These are phyloP conservation scores for Sideroxylon spinosum DNA, from an alignment of 179 eudicot genomes.

Conservation along the genomic window DNA sequence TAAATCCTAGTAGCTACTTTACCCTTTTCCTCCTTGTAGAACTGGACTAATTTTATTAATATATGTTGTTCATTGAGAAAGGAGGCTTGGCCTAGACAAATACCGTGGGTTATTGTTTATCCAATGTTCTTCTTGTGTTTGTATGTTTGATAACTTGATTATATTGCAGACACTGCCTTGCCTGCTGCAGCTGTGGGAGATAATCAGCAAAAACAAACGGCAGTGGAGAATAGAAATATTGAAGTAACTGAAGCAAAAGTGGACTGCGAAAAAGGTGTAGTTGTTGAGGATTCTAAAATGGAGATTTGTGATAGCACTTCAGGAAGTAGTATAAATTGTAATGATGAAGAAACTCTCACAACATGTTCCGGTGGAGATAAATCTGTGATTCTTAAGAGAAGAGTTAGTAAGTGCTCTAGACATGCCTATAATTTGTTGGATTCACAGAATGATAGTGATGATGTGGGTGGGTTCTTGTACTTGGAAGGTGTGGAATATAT, in stretches of 20 bases:
- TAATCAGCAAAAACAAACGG: constrained; percentile 21
- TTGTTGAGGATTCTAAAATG: constrained; percentile 24
- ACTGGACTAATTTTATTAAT: too few species aligned
- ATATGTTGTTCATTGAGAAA: too few species aligned
- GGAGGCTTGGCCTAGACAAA: too few species aligned
- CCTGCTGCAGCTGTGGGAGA: constrained; percentile 32
- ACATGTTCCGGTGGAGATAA: constrained; percentile 19
- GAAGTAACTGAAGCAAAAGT: constrained; percentile 34
- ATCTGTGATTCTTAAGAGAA: constrained; percentile 9
- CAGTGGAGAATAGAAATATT: constrained; percentile 22
- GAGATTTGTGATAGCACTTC: constrained; percentile 16
- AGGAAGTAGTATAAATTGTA: constrained; percentile 17
- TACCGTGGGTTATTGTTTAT: too few species aligned
- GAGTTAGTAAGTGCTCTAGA: neutral
- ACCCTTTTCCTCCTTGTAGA: too few species aligned
- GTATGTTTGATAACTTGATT: constrained; percentile 1
- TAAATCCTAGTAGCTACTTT: too few species aligned
- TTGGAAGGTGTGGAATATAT: constrained; percentile 95
- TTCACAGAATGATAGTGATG: constrained; percentile 38
- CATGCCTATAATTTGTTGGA: constrained; percentile 15
- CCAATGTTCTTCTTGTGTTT: neutral
- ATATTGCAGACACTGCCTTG: constrained; percentile 51
- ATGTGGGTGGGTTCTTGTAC: constrained; percentile 90
- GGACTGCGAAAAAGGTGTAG: constrained; percentile 26
- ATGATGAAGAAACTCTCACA: constrained; percentile 18